Percentiles rank a stretch among this genome's conserved stretches.
These are phyloP conservation scores for Saccharomycopsis phalli DNA, from an alignment of 1,139 yeast species.

Conservation along the genomic window DNA sequence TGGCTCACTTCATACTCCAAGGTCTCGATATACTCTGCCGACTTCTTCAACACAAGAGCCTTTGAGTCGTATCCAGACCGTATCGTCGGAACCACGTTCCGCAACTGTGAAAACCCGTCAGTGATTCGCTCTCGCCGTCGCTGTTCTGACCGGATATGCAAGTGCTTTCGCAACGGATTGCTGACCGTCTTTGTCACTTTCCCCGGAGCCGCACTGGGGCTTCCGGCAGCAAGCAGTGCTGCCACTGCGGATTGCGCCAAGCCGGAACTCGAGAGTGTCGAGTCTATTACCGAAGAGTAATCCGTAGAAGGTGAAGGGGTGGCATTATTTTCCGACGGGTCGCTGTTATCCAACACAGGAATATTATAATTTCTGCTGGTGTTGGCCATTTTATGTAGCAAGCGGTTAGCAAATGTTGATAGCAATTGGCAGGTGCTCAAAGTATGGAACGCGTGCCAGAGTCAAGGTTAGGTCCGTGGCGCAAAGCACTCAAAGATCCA, in stretches of 20 bases:
- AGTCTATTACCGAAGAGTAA: constrained; percentile 11
- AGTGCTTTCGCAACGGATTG: constrained; percentile 24
- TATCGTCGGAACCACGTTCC: constrained; percentile 33
- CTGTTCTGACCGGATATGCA: constrained; percentile 37
- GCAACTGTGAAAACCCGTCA: constrained; percentile 35
- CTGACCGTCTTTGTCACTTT: constrained; percentile 2
- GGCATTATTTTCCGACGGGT: not conserved
- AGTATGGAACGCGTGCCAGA: too few relatives aligned
- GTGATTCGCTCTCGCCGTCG: constrained; percentile 37
- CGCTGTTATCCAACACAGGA: too few relatives aligned
- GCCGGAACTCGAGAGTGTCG: not conserved
- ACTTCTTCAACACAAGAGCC: constrained; percentile 33
- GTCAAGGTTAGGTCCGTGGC: too few relatives aligned
- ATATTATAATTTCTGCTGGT: too few relatives aligned
- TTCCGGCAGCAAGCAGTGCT: not conserved
- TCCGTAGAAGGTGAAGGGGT: constrained; percentile 3
- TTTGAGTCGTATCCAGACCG: constrained; percentile 37
- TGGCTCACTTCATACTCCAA: constrained; percentile 26
- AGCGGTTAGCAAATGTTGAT: too few relatives aligned
- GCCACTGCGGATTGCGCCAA: constrained; percentile 1
- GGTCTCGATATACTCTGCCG: constrained; percentile 32
- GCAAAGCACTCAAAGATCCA: too few relatives aligned
- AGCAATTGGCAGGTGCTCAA: too few relatives aligned
- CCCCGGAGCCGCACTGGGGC: not conserved
- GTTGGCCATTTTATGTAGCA: too few relatives aligned